Evolutionary conservation across 176 grass and related monocot genomes (phyloP), one percentile per base, ranked within the genome.

Genomic region (Hordeum marinum): DNA sequence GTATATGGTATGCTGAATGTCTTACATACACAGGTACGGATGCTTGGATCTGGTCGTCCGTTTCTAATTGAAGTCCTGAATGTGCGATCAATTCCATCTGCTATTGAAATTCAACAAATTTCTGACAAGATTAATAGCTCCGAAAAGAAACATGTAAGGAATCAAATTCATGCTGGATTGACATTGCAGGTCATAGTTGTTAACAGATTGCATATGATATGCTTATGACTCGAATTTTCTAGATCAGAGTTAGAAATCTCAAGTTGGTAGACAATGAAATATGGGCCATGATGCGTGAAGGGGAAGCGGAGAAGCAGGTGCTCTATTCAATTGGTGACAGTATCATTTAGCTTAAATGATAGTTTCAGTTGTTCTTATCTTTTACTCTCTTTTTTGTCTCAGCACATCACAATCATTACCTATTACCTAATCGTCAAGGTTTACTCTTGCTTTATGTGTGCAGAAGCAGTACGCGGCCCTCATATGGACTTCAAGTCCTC

Each of bases 281-380:
- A 59, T 98, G 96, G 96, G 77, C 89, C 75, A 81, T 98, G 89
- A 98, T 98, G 96, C 93, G 96, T 90, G 89, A 95, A 95, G 96
- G 93, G 63, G 96, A 98, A 87, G 82, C 91, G 61, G 93, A 98
- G 57, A 98, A 98, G 79, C 93, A 98, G 89, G 96, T 98, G 76
- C 48, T 70, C 24, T 55, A 85, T 69, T 21, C 52, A 50, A 34
- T 45, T 34, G 21, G 67, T 43, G 42, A 34, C 60, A 67, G 62
- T 63, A 40, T 75, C 69, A 23, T 29, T 73, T 71, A 78, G 40
- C 72, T 50, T 15, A 80, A 75, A 63, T 65, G 61, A 58, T 64
- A 17, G 9, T 55, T 9, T 89, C 45, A 72, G n/a, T 58, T 25
- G 7, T 80, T 46, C 55, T 21, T 68, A 45, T 23, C 57, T 68